These are phyloP conservation scores for Daucus carota DNA, from an alignment of 129 eudicot species.

Conservation along the genomic window DNA sequence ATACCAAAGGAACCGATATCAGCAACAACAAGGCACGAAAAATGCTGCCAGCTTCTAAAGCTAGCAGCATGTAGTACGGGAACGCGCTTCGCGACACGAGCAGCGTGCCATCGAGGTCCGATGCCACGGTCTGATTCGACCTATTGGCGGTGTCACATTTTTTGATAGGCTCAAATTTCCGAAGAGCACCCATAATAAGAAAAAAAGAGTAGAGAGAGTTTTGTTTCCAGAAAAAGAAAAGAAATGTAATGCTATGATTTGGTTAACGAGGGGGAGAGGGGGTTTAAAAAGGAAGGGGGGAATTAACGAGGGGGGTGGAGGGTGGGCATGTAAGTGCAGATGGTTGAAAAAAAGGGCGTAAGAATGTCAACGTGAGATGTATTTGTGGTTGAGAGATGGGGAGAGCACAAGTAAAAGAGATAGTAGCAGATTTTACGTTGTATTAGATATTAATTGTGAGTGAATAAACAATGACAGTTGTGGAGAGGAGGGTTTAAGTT, in stretches of 20 bases:
- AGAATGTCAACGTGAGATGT: not conserved
- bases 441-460: not conserved
- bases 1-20: slow-evolving; percentile 42
- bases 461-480: not conserved
- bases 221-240: not conserved
- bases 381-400: slow-evolving; percentile 3
- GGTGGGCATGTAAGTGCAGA: not conserved
- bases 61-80: slow-evolving; percentile 68
- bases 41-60: slow-evolving; percentile 80
- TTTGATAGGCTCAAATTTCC: slow-evolving; percentile 39
- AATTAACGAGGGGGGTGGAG: not conserved
- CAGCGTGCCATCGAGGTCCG: slow-evolving; percentile 70
- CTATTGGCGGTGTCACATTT: slow-evolving; percentile 37
- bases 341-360: not conserved
- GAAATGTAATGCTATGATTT: not conserved
- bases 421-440: too few relatives aligned
- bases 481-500: slow-evolving; percentile 6
- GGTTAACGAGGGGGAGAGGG: not conserved
- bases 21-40: slow-evolving; percentile 48
- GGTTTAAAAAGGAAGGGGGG: not conserved
- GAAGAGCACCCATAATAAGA: slow-evolving; percentile 35
- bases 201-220: not conserved
- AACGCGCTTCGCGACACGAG: slow-evolving; percentile 46
- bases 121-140: slow-evolving; percentile 52
- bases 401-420: not conserved